These are phyloP conservation scores for Rhizopus sp. DNA, from an alignment of 371 early-diverging fungal species.

Conservation along the genomic window DNA sequence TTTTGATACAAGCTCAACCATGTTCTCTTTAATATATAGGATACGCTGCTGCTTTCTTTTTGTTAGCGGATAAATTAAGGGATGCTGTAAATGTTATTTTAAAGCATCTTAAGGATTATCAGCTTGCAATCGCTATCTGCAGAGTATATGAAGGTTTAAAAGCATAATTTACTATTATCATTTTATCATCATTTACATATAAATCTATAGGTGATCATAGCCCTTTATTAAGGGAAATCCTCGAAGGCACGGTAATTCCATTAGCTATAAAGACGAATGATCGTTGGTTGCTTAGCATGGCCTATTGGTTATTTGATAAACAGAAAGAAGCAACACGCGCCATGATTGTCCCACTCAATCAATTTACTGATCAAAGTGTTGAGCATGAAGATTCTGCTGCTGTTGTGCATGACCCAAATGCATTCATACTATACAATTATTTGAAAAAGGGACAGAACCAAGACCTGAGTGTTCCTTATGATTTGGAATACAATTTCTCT, in stretches of 20 bases:
- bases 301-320: conserved; percentile 65
- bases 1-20: conserved; percentile 6
- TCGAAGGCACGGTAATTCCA: conserved; percentile 46
- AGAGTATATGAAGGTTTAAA: conserved; percentile 83
- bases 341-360: conserved; percentile 50
- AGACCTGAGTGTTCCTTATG: conserved; percentile 24
- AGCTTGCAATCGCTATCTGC: conserved; percentile 89
- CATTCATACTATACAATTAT: conserved; percentile 76
- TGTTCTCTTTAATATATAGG: conserved; percentile 37
- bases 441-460: conserved; percentile 50
- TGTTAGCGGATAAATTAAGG: conserved; percentile 80
- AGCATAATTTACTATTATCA: background rate
- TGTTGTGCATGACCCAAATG: conserved; percentile 67
- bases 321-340: conserved; percentile 67
- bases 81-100: conserved; percentile 94
- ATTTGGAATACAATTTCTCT: conserved; percentile 59
- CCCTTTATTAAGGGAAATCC: conserved; percentile 58
- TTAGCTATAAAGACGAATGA: conserved; percentile 53
- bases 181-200: background rate
- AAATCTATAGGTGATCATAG: conserved; percentile 59
- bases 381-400: conserved; percentile 24
- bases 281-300: conserved; percentile 76
- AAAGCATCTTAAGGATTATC: conserved; percentile 86
- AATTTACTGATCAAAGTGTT: conserved; percentile 9
- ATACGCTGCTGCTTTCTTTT: conserved; percentile 94